These are phyloP conservation scores for Buddleja alternifolia DNA, from an alignment of 257 asterid species.

Conservation along the genomic window DNA sequence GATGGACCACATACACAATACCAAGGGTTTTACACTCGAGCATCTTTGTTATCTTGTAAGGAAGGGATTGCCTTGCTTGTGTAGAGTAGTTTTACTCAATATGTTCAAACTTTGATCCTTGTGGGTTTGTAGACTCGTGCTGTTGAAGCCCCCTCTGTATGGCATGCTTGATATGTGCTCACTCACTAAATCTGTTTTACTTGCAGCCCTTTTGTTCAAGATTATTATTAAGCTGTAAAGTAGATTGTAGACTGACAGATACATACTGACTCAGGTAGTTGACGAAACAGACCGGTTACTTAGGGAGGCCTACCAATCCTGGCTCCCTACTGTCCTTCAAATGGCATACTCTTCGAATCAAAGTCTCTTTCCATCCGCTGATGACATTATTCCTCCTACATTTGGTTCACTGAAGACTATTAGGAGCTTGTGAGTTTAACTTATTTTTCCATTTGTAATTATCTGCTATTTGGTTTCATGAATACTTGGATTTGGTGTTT, in stretches of 20 bases:
- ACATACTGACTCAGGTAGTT: constrained; percentile 61
- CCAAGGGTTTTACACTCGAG: constrained; percentile 88
- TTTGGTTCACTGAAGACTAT: constrained; percentile 74
- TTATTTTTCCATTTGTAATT: constrained; percentile 9
- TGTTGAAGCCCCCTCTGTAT: not conserved
- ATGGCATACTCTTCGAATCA: constrained; percentile 47
- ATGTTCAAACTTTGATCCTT: not conserved
- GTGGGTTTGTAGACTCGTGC: not conserved
- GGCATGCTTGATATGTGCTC: not conserved
- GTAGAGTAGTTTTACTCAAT: not conserved
- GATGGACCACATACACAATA: constrained; percentile 88
- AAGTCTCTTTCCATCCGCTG: constrained; percentile 26
- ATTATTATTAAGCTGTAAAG: constrained; percentile 16
- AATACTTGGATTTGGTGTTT: not conserved
- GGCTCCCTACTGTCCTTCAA: constrained; percentile 87
- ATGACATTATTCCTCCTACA: constrained; percentile 30
- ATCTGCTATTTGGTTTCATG: constrained; percentile 21
- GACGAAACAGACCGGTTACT: constrained; percentile 94
- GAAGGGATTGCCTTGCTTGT: constrained; percentile 26
- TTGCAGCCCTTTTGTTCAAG: not conserved
- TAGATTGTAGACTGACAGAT: constrained; percentile 14
- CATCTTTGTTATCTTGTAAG: constrained; percentile 94
- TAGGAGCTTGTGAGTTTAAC: constrained; percentile 67
- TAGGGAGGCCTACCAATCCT: constrained; percentile 90
- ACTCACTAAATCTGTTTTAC: not conserved